phyloP scores from a whole-genome alignment of 1,284 basidiomycete genomes.

The Rhodotorula mucilaginosa region DNA sequence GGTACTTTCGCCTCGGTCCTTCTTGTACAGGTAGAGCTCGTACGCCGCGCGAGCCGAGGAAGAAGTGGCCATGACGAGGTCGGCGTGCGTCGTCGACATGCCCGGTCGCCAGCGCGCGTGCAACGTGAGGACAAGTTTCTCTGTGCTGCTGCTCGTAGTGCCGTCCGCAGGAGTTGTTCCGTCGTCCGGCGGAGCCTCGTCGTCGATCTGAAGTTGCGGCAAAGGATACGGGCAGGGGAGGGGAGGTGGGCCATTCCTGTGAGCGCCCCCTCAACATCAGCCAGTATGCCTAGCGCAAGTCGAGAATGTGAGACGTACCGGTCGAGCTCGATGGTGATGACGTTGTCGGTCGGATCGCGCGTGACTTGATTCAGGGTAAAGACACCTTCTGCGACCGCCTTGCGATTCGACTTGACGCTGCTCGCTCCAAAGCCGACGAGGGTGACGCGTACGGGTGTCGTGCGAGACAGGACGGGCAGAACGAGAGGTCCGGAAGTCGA shows the following conservation, averaged over 20 bases:
- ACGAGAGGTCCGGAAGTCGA: not conserved
- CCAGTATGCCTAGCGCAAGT: not conserved
- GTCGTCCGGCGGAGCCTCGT: too few species aligned
- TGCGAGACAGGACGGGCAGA: constrained; percentile 10
- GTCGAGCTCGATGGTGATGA: not conserved
- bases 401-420: not conserved
- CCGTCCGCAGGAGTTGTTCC: too few species aligned
- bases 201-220: not conserved
- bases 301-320: not conserved
- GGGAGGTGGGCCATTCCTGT: not conserved
- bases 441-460: not conserved
- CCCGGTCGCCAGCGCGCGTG: constrained; percentile 16
- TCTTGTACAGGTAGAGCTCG: constrained; percentile 11
- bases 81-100: constrained; percentile 7
- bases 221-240: not conserved
- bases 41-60: constrained; percentile 15
- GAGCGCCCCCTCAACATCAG: not conserved
- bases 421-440: not conserved
- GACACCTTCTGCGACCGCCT: not conserved
- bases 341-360: not conserved
- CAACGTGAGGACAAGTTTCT: not conserved
- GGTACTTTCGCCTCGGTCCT: not conserved
- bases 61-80: constrained; percentile 5
- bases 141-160: too few species aligned
- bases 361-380: constrained; percentile 3